Evolutionary conservation across 306 rosid genomes (phyloP), one percentile per base, ranked within the genome.

Genomic region (Trifolium subterraneum): DNA sequence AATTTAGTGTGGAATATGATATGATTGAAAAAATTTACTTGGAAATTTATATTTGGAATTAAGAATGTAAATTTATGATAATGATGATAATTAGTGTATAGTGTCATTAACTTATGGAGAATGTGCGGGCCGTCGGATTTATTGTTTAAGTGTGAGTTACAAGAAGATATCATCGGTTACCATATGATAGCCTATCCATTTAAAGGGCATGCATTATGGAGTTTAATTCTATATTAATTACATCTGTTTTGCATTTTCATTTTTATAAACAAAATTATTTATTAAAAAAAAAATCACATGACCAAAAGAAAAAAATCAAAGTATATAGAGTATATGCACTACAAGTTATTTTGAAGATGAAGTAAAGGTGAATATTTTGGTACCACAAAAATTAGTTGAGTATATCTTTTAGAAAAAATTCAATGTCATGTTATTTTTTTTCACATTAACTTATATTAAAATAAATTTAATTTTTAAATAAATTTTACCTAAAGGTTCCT

Each of bases 121-220:
- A 84, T 76, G 88, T 75, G 87, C 76, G 84, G 74, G 88, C 50
- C 50, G 84, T 74, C 66, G 25, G 67, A 51, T 77, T 86, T 48
- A 82, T 64, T 78, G 63, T 54, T 79, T 68, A 68, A 47, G 58
- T 68, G 82, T 72, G 84, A 84, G 90, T 84, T 88, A 84, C 87
- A 78, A 88, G 83, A 81, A 68, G 44, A 47, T 70, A 64, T 39
- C 22, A 65, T 84, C 67, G 29, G 72, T 75, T 73, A 41, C 73
- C 41, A 45, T 5, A 41, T 58, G 33, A 75, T 77, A 60, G 14
- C 41, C 62, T 20, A 60, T 60, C 54, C 56, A 62, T 31, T 73
- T 55, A 10, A 6, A 29, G 58, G 36, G 25, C 44, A 62, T 61
- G 48, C 22, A 16, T 31, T 10, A 22, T 13, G 58, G 41, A 41